Base-by-base conservation (phyloP, 306 rosid genomes). In the Delonix regia region DNA sequence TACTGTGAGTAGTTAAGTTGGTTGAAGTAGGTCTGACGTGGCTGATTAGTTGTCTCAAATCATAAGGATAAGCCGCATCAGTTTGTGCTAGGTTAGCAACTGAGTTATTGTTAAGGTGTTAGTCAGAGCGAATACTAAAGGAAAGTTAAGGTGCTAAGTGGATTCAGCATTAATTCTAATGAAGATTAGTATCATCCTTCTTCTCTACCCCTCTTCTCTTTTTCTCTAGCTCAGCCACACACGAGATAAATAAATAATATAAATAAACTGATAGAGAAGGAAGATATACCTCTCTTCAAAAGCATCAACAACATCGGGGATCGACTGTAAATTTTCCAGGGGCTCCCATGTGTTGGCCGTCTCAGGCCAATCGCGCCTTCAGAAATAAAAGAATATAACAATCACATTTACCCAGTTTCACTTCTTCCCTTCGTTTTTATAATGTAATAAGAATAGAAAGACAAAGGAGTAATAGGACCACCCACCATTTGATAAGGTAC, bases 271-370 rank as follows among this genome's bases (percentile, higher is more conserved):
- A 6, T 39, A 5, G 34, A 13, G 63, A 81, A 18, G 60, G 27
- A 63, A 78, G 28, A 59, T 67, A 69, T 79, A 95, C 99, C 96
- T 86, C 57, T 83, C 88, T 81, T 94, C 98, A 79, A 93, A 95
- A 22, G 96, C 88, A 0, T 86, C 91, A 21, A 95, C 82, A 71
- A 95, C 77, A 73, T 95, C 99, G 2, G 90, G 85, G 69, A 92
- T 84, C 34, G 85, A 57, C 66, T 61, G 91, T 75, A 95, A 88
- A 87, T 95, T 93, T 69, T 89, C 98, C 42, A 80, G 83, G 6
- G 99, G 99, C 86, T 95, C 99, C 99, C 99, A 95, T 15, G 99
- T 95, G 78, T 95, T 95, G 60, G 89, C 92, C 6, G 90, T 70
- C 77, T 95, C 98, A 2, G 97, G 90, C 99, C 99, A 95, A 65